These are phyloP conservation scores for Handroanthus guayacan DNA, from an alignment of 257 asterid species.

Conservation along the genomic window DNA sequence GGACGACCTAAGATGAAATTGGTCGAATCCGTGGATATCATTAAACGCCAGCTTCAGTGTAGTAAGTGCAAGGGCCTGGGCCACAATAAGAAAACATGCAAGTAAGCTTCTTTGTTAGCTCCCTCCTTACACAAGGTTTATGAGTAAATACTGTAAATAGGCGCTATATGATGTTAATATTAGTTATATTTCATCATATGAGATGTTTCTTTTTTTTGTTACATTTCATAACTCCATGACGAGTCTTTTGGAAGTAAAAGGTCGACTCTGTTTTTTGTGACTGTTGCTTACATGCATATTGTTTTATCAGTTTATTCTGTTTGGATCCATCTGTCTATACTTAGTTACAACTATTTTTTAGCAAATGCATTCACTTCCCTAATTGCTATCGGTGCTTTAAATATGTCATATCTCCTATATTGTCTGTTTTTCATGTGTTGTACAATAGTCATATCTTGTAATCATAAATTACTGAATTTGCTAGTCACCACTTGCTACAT, in stretches of 20 bases:
- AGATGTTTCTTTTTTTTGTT: not conserved
- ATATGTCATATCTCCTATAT: no score
- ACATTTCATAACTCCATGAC: not conserved
- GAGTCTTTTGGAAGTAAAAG: no score
- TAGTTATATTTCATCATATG: not conserved
- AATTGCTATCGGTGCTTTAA: no score
- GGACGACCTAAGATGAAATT: constrained; percentile 91
- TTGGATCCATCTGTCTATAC: no score
- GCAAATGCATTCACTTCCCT: no score
- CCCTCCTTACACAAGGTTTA: not conserved
- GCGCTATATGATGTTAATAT: not conserved
- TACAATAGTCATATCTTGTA: no score
- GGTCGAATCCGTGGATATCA: constrained; percentile 71
- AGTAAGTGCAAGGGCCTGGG: constrained; percentile 98
- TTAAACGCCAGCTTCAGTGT: constrained; percentile 98
- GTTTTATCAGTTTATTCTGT: no score
- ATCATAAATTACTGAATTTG: no score
- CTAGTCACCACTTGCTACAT: no score
- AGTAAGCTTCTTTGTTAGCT: constrained; percentile 49
- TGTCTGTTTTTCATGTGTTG: no score
- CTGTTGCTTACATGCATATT: not conserved
- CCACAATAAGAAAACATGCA: constrained; percentile 96
- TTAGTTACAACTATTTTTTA: no score
- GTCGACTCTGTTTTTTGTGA: no score
- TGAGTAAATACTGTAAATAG: not conserved